These are phyloP conservation scores for Nakataea oryzae DNA, from an alignment of 2,329 filamentous ascomycete genomes.

Conservation along the genomic window DNA sequence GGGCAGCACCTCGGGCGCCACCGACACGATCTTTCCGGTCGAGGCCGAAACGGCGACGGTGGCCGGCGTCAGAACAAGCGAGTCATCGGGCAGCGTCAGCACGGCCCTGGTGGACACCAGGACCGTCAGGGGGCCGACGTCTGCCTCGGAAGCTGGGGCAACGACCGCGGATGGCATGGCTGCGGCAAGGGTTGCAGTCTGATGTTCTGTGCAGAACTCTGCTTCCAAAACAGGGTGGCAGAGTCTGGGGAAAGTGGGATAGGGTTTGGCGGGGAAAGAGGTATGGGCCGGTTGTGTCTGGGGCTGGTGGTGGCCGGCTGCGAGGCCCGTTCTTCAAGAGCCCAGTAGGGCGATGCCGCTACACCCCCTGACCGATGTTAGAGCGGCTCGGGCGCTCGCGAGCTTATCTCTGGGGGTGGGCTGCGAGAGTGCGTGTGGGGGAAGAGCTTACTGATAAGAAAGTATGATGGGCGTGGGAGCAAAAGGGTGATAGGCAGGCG, in stretches of 20 bases:
- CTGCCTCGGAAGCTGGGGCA: slow-evolving; percentile 4
- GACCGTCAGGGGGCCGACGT: slow-evolving; percentile 47
- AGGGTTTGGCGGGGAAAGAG: no score
- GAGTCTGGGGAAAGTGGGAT: no score
- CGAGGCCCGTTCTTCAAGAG: no score
- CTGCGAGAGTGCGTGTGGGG: no score
- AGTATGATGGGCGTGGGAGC: background rate
- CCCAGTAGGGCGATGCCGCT: no score
- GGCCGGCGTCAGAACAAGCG: slow-evolving; percentile 60
- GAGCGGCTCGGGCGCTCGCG: no score
- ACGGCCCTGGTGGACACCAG: slow-evolving; percentile 78
- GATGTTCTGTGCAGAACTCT: no score
- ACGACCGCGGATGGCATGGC: background rate
- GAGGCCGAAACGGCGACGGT: slow-evolving; percentile 68
- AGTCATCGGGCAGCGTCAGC: slow-evolving; percentile 56
- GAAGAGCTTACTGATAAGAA: background rate
- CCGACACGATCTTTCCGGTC: slow-evolving; percentile 71
- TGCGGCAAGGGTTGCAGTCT: background rate
- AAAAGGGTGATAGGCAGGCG: background rate
- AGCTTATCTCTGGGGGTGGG: no score
- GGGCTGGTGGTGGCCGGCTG: no score
- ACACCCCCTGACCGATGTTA: no score
- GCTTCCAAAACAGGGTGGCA: background rate
- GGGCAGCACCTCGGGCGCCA: slow-evolving; percentile 67
- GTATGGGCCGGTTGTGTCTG: no score